phyloP scores from a whole-genome alignment of 2,329 filamentous ascomycete genomes.

The Thermoascus crustaceus region DNA sequence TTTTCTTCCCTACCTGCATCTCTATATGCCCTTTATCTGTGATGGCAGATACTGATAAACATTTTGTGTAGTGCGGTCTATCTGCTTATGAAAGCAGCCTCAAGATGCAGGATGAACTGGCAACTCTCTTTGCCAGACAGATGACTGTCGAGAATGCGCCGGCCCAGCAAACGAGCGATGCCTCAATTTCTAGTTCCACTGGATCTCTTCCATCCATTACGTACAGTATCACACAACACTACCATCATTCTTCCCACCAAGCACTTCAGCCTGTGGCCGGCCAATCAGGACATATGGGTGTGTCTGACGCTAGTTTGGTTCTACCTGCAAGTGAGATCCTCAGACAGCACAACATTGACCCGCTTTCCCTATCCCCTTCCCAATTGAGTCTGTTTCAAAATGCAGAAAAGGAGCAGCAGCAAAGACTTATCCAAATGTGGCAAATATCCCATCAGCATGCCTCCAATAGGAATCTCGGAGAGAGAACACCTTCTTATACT shows the following conservation, averaged over 20 bases:
- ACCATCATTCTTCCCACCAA: constrained; percentile 69
- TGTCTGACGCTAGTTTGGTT: constrained; percentile 25
- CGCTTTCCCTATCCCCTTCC: constrained; percentile 58
- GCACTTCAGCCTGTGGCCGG: constrained; percentile 43
- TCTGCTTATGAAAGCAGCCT: constrained; percentile 39
- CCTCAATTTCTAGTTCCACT: constrained; percentile 22
- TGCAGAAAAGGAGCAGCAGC: constrained; percentile 62
- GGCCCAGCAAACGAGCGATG: not conserved
- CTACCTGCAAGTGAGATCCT: constrained; percentile 44
- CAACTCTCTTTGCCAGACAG: constrained; percentile 68
- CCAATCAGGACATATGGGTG: constrained; percentile 36
- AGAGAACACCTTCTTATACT: too few relatives aligned
- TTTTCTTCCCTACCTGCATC: constrained; percentile 13
- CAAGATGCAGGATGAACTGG: constrained; percentile 72
- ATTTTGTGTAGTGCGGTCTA: constrained; percentile 32
- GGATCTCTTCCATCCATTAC: constrained; percentile 44
- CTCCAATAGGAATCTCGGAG: too few relatives aligned
- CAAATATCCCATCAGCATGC: too few relatives aligned
- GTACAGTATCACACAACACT: constrained; percentile 74
- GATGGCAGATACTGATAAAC: too few relatives aligned
- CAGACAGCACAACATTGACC: constrained; percentile 60
- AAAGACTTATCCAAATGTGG: constrained; percentile 76
- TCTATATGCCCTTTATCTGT: constrained; percentile 8
- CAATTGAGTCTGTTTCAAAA: constrained; percentile 73
- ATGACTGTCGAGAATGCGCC: constrained; percentile 41